Base-by-base conservation (phyloP, 2,329 filamentous ascomycete genomes). In the Septoria linicola region DNA sequence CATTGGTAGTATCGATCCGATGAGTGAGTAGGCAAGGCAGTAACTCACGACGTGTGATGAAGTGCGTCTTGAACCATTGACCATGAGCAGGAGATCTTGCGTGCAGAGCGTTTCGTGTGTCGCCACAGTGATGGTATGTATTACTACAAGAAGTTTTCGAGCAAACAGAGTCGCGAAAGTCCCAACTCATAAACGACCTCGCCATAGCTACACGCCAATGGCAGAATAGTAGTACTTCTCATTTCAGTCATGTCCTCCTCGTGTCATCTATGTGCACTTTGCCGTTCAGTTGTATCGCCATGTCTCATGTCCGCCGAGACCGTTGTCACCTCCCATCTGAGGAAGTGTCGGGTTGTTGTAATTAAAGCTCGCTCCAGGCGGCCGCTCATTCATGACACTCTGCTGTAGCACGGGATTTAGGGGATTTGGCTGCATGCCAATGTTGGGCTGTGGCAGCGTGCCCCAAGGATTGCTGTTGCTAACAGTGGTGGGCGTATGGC, bases 261-360 rank as follows among this genome's bases (percentile, higher is more conserved):
- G 13, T 39, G 16, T 21, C 36, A 39, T 4, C 16, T 19, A 8
- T 14, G 31, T 42, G 7, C 5, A 10, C 10, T 5, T 10, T 27
- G 5, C 23, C 23, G 5, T 21, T 51, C 49, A 62, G 19, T 63
- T 59, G 36, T 63, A 63, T 25, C 59, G 55, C 59, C 59, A 64
- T 40, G 61, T 61, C 51, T 64, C 62, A 37, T 60, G 47, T 8
- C 53, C 50, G 17, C 36, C 36, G 7, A 39, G 3, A 7, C 36
- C 36, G 13, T 41, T 41, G 16, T 35, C 44, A 14, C 44, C 44
- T 20, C 59, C 54, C 64, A 66, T 66, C 46, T 65, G 63, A 19
- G 64, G 64, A 32, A 65, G 55, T 58, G 61, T 64, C 3, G 64
- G 62, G 8, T 59, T 58, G 27, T 57, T 59, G 6, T 59, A 59